Conservation (phyloP, 129 eudicot genomes). For the Centrapalus pauciflorus region DNA sequence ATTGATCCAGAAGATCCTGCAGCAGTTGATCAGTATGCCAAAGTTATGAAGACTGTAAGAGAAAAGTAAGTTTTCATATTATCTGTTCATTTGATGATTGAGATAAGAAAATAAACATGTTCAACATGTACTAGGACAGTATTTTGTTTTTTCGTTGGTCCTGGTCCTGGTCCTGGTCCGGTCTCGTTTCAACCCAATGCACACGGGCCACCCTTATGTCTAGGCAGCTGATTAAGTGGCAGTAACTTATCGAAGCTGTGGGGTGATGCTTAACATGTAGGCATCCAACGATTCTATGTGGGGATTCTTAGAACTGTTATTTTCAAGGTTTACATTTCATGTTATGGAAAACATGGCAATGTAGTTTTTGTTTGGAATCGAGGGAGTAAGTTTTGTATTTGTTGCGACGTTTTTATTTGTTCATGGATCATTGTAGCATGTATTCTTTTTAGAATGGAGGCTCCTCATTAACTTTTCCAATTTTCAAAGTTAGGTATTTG, state of each 20-base stretch:
- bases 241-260: not conserved
- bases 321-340: no score
- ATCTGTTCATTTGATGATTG: not conserved
- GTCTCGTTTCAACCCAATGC: no score
- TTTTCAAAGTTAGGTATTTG: not conserved
- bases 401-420: no score
- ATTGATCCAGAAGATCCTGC: constrained; percentile 79
- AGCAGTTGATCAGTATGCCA: constrained; percentile 70
- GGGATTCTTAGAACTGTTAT: not conserved
- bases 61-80: constrained; percentile 52
- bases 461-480: no score
- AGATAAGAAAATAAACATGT: not conserved
- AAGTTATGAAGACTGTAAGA: constrained; percentile 71
- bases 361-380: no score
- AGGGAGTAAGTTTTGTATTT: no score
- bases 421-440: not conserved
- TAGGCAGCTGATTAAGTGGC: not conserved
- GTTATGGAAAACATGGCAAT: no score
- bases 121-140: not conserved
- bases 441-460: not conserved
- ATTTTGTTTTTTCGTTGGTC: no score
- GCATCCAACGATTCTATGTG: no score
- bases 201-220: not conserved
- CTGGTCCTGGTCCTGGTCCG: no score
- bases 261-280: not conserved